These are phyloP conservation scores for Magnusiomyces clavatus DNA, from an alignment of 1,139 yeast genomes.

Conservation along the genomic window DNA sequence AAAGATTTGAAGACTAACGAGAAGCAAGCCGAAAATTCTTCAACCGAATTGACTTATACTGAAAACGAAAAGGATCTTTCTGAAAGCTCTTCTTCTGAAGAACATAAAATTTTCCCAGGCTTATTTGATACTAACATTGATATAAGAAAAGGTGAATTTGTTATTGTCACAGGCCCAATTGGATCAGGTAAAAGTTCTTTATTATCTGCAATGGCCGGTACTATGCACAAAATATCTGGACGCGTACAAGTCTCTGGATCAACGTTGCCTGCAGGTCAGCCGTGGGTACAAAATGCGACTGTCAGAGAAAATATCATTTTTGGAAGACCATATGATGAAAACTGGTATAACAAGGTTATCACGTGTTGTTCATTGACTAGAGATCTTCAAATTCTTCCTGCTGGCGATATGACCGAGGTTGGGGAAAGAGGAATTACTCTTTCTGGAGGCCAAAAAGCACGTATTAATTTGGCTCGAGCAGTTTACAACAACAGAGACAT, in stretches of 20 bases:
- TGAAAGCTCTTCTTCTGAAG: too few relatives aligned
- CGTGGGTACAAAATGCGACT: constrained; percentile 85
- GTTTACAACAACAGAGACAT: constrained; percentile 65
- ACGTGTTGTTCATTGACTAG: constrained; percentile 58
- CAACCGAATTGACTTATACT: constrained; percentile 13
- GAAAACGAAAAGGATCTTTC: constrained; percentile 15
- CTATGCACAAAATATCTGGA: constrained; percentile 48
- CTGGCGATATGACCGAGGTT: constrained; percentile 79
- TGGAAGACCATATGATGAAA: constrained; percentile 52
- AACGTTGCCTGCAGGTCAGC: constrained; percentile 43
- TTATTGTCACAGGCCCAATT: constrained; percentile 61
- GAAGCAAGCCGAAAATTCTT: neutral
- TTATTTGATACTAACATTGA: constrained; percentile 39
- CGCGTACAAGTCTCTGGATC: constrained; percentile 35
- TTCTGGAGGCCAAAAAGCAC: constrained; percentile 91
- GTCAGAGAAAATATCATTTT: constrained; percentile 68
- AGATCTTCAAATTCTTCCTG: constrained; percentile 66
- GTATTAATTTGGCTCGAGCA: constrained; percentile 78
- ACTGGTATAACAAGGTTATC: constrained; percentile 49
- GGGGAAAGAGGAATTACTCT: constrained; percentile 90
- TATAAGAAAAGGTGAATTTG: constrained; percentile 49
- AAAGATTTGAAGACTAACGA: constrained; percentile 25
- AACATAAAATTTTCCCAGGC: constrained; percentile 33
- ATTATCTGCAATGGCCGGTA: constrained; percentile 53
- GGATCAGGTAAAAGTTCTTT: constrained; percentile 69